Evolutionary conservation across 225 moss, liverwort and hornwort genomes (phyloP), one percentile per base, ranked within the genome.

Genomic region (Antitrichia curtipendula): DNA sequence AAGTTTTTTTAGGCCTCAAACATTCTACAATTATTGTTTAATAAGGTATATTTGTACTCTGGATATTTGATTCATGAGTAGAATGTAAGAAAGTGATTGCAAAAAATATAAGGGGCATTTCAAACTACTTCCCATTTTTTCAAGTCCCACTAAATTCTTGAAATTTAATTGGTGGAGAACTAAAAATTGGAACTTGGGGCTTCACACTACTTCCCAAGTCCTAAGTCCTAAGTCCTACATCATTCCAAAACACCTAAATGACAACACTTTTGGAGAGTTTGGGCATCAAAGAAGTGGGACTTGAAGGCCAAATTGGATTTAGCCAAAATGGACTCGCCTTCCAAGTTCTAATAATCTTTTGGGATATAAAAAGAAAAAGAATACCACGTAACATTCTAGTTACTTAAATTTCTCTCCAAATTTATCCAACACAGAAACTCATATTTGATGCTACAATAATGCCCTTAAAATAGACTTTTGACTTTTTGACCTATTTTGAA

Each of bases 251-350:
- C 1, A 1, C 2, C 0, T 47, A 19, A 2, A 10, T 47, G 1
- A 2, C 7, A 47, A 47, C 16, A 34, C 3, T 14, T 75, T 52
- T 6, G 1, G 14, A 2, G 3, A 75, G 1, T 23, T 23, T 23
- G 0, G 19, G 8, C 13, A 4, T 6, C 4, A 20, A 74, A 1
- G 0, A 50, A 50, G 32, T 50, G 1, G 12, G 0, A 50, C 1
- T 74, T 20, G 4, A 6, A 20, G 3, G 1, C 6, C 0, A 0
- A 32, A 32, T 49, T 74, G 7, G 20, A 1, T 19, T 1, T 32
- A 31, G 19, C 7, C 22, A 34, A 20, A 49, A 50, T 8, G 0
- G 0, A 13, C 0, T 12, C 0, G 0, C 0, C 21, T 1, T 50
- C 1, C 0, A 50, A 50, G 8, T 75, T 4, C 0, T 5, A 12